A percentile compares a stretch with the other conserved stretches of the same genome.
Conservation (phyloP, 805 yeast genomes). For the Saccharomycopsis sp. region DNA sequence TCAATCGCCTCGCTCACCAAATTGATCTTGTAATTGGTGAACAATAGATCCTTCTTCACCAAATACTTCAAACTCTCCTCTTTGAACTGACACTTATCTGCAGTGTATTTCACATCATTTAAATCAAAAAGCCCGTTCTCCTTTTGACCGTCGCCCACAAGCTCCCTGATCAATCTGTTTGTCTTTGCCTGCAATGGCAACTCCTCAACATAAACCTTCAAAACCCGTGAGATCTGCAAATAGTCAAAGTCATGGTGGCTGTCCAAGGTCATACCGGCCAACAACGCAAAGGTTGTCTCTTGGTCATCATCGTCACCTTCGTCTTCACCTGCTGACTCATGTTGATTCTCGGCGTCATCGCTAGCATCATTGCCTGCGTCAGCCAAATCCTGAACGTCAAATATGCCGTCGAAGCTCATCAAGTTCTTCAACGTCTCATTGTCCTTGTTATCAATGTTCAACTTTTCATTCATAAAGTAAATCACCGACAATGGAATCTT, state of each 20-base stretch:
- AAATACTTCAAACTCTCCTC: slow-evolving; percentile 16
- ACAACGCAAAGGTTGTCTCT: neutral
- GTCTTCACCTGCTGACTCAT: neutral
- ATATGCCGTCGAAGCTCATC: neutral
- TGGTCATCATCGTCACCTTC: neutral
- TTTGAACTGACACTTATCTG: slow-evolving; percentile 5
- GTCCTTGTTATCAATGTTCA: slow-evolving; percentile 1
- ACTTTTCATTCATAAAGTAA: slow-evolving; percentile 8
- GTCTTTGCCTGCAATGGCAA: slow-evolving; percentile 9
- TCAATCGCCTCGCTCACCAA: slow-evolving; percentile 14
- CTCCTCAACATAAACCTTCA: slow-evolving; percentile 9
- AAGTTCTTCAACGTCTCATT: neutral
- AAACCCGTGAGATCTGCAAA: slow-evolving; percentile 7
- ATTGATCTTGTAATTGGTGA: slow-evolving; percentile 17
- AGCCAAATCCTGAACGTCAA: neutral
- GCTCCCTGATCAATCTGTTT: slow-evolving; percentile 5
- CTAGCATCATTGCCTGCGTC: neutral
- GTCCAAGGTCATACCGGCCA: neutral
- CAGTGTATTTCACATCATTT: neutral
- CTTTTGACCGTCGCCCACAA: neutral
- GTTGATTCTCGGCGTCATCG: neutral
- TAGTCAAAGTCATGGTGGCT: slow-evolving; percentile 11
- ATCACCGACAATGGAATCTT: slow-evolving; percentile 14
- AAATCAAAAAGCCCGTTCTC: neutral
- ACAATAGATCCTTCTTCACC: slow-evolving; percentile 7